Base-by-base conservation (phyloP, 2,329 filamentous ascomycete species). In the Calonectria naviculata region DNA sequence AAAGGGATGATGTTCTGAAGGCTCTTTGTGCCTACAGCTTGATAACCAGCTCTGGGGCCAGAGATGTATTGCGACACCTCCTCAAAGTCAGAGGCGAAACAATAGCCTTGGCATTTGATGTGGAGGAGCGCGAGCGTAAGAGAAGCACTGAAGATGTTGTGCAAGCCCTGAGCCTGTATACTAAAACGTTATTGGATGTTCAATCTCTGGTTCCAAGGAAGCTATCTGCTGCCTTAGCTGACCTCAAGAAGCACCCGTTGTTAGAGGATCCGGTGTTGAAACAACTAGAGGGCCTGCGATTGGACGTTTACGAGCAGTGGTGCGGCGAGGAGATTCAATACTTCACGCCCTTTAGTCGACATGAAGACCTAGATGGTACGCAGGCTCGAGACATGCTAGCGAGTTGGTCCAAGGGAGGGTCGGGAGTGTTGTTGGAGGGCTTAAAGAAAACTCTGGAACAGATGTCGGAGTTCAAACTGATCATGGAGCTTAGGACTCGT, bases 281-380 rank as follows among this genome's bases (percentile, higher is more conserved):
- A 65, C 83, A 85, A 1, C 82, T 97, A 1, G 90, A 94, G 74
- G 93, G 92, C 19, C 84, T 98, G 15, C 90, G 93, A 41, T 84
- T 98, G 29, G 95, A 98, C 78, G 84, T 97, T 12, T 91, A 94
- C 78, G 91, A 92, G 73, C 88, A 89, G 24, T 97, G 95, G 93
- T 93, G 97, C 73, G 89, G 93, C 21, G 91, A 95, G 9, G 94
- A 97, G 71, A 93, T 98, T 47, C 90, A 90, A 56, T 93, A 93
- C 74, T 98, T 97, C 80, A 96, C 92, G 1, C 95, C 95, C 0
- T 98, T 95, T 84, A 93, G 97, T 41, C 91, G 94, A 34, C 92
- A 97, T 76, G 94, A 95, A 74, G 93, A 97, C 74, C 82, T 94
- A 5, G 89, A 91, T 28, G 90, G 88, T 24, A 83, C 85, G 28